Conservation (phyloP, 2,329 filamentous ascomycete species). For the Penicillium verrucosum region DNA sequence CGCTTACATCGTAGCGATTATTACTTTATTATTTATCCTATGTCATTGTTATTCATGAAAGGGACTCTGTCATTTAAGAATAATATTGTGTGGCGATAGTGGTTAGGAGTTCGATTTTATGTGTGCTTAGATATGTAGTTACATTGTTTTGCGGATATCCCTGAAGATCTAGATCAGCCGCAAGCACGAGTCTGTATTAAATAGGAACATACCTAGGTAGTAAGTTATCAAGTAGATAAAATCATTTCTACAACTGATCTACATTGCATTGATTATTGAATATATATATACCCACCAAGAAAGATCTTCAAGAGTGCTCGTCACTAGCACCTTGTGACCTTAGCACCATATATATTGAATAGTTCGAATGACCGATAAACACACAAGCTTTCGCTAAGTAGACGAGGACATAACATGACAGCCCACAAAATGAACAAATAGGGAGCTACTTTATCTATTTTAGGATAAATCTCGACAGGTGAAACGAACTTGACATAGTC, state of each 20-base stretch:
- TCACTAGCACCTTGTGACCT: background rate
- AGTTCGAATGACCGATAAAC: background rate
- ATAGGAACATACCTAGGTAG: no score
- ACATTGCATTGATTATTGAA: background rate
- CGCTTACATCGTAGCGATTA: background rate
- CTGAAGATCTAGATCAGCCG: background rate
- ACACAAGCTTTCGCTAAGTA: constrained; percentile 13
- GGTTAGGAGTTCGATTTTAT: background rate
- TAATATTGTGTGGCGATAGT: background rate
- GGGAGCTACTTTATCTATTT: background rate
- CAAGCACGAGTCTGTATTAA: no score
- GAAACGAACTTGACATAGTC: background rate
- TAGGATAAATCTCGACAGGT: background rate
- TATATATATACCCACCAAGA: background rate
- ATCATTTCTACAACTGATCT: background rate
- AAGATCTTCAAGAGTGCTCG: background rate
- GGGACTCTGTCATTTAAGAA: background rate
- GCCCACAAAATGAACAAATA: background rate
- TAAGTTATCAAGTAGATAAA: background rate
- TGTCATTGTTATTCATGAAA: background rate
- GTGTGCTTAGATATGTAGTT: background rate
- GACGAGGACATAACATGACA: background rate
- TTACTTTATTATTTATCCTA: background rate
- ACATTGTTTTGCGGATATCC: background rate
- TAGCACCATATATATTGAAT: background rate